Percentiles rank a stretch among this genome's conserved stretches.
These are phyloP conservation scores for Calocybe indica DNA, from an alignment of 768 basidiomycete species.

Conservation along the genomic window DNA sequence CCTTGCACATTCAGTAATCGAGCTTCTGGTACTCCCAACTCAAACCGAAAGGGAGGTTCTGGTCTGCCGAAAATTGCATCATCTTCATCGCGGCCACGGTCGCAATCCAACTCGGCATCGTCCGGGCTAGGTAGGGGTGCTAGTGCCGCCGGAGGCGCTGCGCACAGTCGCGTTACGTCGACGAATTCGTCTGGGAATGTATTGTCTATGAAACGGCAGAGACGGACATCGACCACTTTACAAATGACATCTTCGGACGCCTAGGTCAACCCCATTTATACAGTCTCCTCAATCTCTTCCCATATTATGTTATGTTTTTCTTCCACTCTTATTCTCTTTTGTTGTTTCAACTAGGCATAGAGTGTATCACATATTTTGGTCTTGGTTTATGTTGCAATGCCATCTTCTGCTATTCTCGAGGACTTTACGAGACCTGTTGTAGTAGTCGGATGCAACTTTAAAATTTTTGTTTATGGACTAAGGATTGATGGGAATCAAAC, in stretches of 20 bases:
- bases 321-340: too few relatives aligned
- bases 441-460: too few relatives aligned
- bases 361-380: slow-evolving; percentile 2
- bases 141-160: slow-evolving; percentile 13
- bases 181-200: slow-evolving; percentile 24
- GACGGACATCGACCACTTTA: slow-evolving; percentile 65
- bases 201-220: slow-evolving; percentile 69
- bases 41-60: slow-evolving; percentile 50
- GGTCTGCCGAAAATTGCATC: slow-evolving; percentile 71
- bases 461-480: too few relatives aligned
- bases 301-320: not conserved
- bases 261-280: slow-evolving; percentile 8
- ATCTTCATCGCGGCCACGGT: slow-evolving; percentile 66
- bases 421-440: slow-evolving; percentile 1
- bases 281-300: not conserved
- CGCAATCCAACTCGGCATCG: slow-evolving; percentile 57
- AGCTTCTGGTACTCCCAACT: slow-evolving; percentile 68
- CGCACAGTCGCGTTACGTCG: slow-evolving; percentile 16
- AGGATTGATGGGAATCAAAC: too few relatives aligned
- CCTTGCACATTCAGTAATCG: slow-evolving; percentile 51
- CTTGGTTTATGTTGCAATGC: not conserved
- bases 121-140: slow-evolving; percentile 31
- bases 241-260: slow-evolving; percentile 33
- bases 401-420: slow-evolving; percentile 1
- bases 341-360: not conserved